These are phyloP conservation scores for Fusarium sp. DNA, from an alignment of 2,329 filamentous ascomycete genomes.

Conservation along the genomic window DNA sequence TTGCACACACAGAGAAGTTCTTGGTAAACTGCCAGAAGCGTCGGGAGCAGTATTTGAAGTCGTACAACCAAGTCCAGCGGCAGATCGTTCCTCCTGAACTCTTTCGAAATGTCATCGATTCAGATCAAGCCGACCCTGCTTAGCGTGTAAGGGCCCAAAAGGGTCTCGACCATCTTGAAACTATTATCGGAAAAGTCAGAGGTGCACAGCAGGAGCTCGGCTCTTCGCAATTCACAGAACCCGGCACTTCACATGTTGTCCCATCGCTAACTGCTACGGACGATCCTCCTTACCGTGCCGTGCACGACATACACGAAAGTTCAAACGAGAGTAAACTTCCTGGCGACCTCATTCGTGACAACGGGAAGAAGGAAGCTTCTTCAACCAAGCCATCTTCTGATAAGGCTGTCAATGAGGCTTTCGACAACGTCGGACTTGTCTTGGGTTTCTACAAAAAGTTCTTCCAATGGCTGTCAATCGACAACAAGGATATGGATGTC, in stretches of 20 bases:
- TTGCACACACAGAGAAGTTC: slow-evolving; percentile 47
- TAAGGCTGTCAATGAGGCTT: slow-evolving; percentile 58
- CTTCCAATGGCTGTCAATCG: slow-evolving; percentile 61
- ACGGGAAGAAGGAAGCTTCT: slow-evolving; percentile 44
- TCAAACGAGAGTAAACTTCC: slow-evolving; percentile 51
- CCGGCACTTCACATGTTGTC: not conserved
- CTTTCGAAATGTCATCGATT: slow-evolving; percentile 51
- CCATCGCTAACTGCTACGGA: slow-evolving; percentile 36
- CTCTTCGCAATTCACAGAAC: not conserved
- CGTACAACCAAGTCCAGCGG: not conserved
- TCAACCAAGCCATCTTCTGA: slow-evolving; percentile 43
- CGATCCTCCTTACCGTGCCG: slow-evolving; percentile 50
- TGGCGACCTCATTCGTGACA: slow-evolving; percentile 55
- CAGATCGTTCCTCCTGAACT: slow-evolving; percentile 53
- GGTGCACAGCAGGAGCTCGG: slow-evolving; percentile 29
- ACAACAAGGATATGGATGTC: slow-evolving; percentile 60
- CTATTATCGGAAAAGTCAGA: slow-evolving; percentile 41
- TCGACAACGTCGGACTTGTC: slow-evolving; percentile 59
- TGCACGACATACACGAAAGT: slow-evolving; percentile 55
- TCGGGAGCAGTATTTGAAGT: slow-evolving; percentile 40
- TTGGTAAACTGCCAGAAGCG: slow-evolving; percentile 35
- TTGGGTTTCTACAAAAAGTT: slow-evolving; percentile 59
- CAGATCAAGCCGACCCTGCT: slow-evolving; percentile 47
- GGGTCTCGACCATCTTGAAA: slow-evolving; percentile 51
- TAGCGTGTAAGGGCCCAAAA: slow-evolving; percentile 49